phyloP scores from a whole-genome alignment of 176 grass and related monocot genomes.

The Tillandsia fasciculata region DNA sequence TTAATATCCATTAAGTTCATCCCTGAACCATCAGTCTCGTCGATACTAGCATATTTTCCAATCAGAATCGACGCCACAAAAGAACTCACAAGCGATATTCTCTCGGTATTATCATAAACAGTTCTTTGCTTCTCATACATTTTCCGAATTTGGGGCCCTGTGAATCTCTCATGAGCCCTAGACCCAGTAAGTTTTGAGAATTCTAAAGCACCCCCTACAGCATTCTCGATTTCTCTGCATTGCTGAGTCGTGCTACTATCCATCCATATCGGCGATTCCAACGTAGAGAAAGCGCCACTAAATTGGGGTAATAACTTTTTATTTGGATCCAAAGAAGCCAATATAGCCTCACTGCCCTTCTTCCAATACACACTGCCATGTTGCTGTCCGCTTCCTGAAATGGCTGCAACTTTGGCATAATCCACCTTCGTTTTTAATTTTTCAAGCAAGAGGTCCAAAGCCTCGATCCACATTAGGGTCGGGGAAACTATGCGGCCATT shows the following conservation, averaged over 20 bases:
- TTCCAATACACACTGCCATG: conserved; percentile 98
- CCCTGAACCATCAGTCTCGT: conserved; percentile 91
- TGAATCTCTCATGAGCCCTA: conserved; percentile 80
- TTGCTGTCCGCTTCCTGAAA: conserved; percentile 91
- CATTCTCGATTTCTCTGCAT: conserved; percentile 88
- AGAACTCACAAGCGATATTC: conserved; percentile 90
- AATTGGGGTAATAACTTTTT: conserved; percentile 52
- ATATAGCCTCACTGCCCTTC: conserved; percentile 37
- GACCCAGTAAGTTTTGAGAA: conserved; percentile 84
- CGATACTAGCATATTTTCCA: conserved; percentile 82
- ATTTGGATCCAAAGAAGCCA: conserved; percentile 61
- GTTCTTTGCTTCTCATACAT: conserved; percentile 41
- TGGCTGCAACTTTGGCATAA: conserved; percentile 47
- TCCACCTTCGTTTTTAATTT: conserved; percentile 71
- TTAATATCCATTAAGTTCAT: conserved; percentile 99
- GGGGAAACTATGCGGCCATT: conserved; percentile 75
- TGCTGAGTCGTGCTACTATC: conserved; percentile 87
- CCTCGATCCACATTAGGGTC: conserved; percentile 90
- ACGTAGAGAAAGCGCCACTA: conserved; percentile 62
- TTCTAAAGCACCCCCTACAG: conserved; percentile 79
- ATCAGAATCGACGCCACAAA: conserved; percentile 84
- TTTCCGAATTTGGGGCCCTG: conserved; percentile 83
- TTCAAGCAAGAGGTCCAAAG: conserved; percentile 68
- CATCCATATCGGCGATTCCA: conserved; percentile 94
- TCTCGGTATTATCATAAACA: conserved; percentile 70